Conservation (phyloP, 768 basidiomycete genomes). For the Psilocybe azurescens region DNA sequence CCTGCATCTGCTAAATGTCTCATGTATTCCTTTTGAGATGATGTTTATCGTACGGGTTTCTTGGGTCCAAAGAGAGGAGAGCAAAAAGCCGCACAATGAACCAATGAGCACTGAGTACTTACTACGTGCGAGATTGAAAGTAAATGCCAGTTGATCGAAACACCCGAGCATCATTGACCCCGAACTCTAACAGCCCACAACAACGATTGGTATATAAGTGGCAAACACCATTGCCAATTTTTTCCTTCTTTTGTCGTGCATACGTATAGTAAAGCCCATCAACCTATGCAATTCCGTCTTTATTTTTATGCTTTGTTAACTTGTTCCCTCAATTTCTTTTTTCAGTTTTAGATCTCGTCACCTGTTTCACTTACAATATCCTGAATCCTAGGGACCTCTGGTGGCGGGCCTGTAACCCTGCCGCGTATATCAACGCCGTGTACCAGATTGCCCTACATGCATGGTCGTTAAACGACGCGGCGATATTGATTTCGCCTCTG, state of each 20-base stretch:
- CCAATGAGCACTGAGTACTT: no score
- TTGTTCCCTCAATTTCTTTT: neutral
- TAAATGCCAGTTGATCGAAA: neutral
- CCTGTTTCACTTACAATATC: neutral
- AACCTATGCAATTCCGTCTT: neutral
- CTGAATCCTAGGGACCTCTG: no score
- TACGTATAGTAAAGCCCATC: neutral
- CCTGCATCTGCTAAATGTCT: slow-evolving; percentile 33
- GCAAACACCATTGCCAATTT: no score
- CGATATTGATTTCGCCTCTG: slow-evolving; percentile 50
- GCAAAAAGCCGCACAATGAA: neutral
- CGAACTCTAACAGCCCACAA: neutral
- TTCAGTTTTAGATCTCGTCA: no score
- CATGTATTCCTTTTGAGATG: neutral
- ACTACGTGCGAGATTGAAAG: neutral
- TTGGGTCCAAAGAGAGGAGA: neutral
- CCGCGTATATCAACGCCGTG: slow-evolving; percentile 72
- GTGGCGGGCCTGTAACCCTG: slow-evolving; percentile 16
- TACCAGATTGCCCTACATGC: slow-evolving; percentile 44
- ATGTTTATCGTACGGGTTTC: neutral
- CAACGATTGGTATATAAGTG: neutral
- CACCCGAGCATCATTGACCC: neutral
- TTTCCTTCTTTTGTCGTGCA: no score
- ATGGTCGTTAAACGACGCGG: slow-evolving; percentile 75
- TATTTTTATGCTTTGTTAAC: neutral